Base-by-base conservation (phyloP, 345 rosid genomes). In the Pugionium dolabratum region DNA sequence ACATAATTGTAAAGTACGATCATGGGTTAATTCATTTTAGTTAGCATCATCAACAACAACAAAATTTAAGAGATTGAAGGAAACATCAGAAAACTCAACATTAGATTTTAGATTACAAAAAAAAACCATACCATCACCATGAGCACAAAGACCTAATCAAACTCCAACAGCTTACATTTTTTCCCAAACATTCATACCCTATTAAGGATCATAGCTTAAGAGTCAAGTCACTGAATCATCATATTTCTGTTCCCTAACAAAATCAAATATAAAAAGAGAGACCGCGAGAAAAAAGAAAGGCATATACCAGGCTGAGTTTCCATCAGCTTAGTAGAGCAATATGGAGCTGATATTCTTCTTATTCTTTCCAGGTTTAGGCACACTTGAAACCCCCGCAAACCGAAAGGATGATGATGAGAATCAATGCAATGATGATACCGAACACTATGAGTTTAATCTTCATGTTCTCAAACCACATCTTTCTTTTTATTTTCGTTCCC, bases 401-500 rank as follows among this genome's bases (percentile, higher is more conserved):
- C 0, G 88, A 84, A 59, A 87, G 76, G 9, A 83, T 73, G 44
- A 86, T 84, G 74, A 83, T 80, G 54, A 84, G 84, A 64, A 86
- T 83, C 80, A 86, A 69, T 35, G 85, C 85, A 52, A 80, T 59
- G 72, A 86, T 52, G 69, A 84, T 87, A 29, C 79, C 85, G 47
- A 76, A 59, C 56, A 86, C 90, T 73, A 83, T 84, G 46, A 87
- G 82, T 81, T 87, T 87, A 25, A 87, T 78, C 75, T 87, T 85
- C 90, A 87, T 87, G 90, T 87, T 87, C 78, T 84, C 85, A 52
- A 81, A 65, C 90, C 93, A 85, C 93, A 86, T 84, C 78, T 81
- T 86, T 59, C 90, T 80, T 75, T 79, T 81, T 30, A 86, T 81
- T 71, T 84, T 76, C 27, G 90, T 84, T 72, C 93, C 90, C 54